Base-by-base conservation (phyloP, 2,329 filamentous ascomycete genomes). In the Botrytis hyacinthi region DNA sequence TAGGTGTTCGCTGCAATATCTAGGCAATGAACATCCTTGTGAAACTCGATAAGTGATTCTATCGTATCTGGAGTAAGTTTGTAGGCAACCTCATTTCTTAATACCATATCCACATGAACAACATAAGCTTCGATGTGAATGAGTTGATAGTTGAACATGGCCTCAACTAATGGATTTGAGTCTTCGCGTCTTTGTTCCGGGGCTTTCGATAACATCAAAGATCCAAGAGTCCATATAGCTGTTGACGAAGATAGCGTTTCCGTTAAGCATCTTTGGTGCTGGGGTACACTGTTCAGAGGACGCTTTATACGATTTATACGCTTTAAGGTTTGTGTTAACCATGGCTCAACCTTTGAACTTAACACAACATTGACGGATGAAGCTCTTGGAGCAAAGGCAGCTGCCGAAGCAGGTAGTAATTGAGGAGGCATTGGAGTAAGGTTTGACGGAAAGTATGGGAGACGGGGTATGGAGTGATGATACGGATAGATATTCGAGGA, bases 21-120 rank as follows among this genome's bases (percentile, higher is more conserved):
- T 80, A 95, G 89, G 78, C 93, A 97, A 86, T 97, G 95, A 79
- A 98, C 89, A 77, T 98, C 93, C 86, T 96, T 95, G 88, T 99
- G 96, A 83, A 97, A 97, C 82, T 97, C 93, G 82, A 97, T 92
- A 77, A 99, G 89, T 70, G 93, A 85, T 80, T 97, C 94, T 84
- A 99, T 99, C 75, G 95, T 94, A 82, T 98, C 96, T 74, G 91
- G 89, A 37, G 95, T 98, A 80, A 99, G 89, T 88, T 99, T 99
- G 89, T 95, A 98, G 78, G 95, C 96, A 80, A 99, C 94, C 86
- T 98, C 96, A 82, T 97, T 96, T 84, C 95, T 92, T 80, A 97
- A 90, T 74, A 99, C 95, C 94, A 98, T 97, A 86, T 99, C 96
- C 83, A 99, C 94, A 83, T 98, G 95, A 75, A 99, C 96, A 79